Evolutionary conservation across 1,284 basidiomycete species (phyloP).

Genomic region (Trichosporon inkin): DNA sequence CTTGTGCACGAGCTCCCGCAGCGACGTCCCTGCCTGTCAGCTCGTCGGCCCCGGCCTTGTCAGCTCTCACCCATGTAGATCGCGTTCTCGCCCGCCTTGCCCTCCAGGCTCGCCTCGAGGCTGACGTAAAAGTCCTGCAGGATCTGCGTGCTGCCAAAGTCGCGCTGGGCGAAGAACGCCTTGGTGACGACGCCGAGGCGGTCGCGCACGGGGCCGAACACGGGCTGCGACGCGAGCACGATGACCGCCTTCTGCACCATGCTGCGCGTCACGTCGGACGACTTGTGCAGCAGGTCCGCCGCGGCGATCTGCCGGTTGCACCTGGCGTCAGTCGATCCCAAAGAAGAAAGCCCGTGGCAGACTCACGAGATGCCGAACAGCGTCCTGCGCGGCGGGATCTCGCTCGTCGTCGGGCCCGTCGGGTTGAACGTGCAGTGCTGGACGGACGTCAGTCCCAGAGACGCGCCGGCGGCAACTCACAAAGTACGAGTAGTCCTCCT

Average conservation of each 20-base stretch:
- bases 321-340: conserved; percentile 52
- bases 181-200: conserved; percentile 94
- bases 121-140: conserved; percentile 75
- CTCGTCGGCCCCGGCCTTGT: neutral
- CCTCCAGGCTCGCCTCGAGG: conserved; percentile 56
- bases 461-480: conserved; percentile 27
- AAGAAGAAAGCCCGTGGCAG: too few relatives aligned
- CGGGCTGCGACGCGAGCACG: conserved; percentile 81
- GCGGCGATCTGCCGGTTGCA: conserved; percentile 94
- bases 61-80: conserved; percentile 47
- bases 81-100: conserved; percentile 42
- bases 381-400: conserved; percentile 55
- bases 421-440: conserved; percentile 58
- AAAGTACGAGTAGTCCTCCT: conserved; percentile 97
- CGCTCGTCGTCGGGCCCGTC: conserved; percentile 16
- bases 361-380: conserved; percentile 88
- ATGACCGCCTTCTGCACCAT: conserved; percentile 98
- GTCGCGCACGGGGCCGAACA: conserved; percentile 64
- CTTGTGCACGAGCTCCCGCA: conserved; percentile 87
- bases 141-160: conserved; percentile 78
- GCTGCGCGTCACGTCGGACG: conserved; percentile 84
- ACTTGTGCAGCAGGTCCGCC: conserved; percentile 71
- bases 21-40: conserved; percentile 64
- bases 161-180: conserved; percentile 81
- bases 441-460: conserved; percentile 50